Evolutionary conservation across 345 rosid genomes (phyloP), one percentile per base, ranked within the genome.

Genomic region (Pseudoturritis turrita): DNA sequence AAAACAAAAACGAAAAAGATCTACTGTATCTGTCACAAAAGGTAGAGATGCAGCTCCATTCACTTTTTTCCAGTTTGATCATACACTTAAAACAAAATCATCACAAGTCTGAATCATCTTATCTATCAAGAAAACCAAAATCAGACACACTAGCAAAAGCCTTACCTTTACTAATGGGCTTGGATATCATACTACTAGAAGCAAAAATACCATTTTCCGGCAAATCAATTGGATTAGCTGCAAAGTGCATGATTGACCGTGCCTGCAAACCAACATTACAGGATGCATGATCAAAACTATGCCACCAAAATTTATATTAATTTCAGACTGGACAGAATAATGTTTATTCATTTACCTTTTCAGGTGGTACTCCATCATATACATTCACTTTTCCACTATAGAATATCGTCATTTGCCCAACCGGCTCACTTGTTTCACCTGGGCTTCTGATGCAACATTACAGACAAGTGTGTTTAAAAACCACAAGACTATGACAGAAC

Each of bases 351-450:
- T 46, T 84, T 91, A 94, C 98, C 97, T 89, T 91, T 78, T 88
- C 91, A 53, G 86, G 83, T 39, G 92, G 84, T 73, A 94, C 87
- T 49, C 86, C 88, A 72, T 90, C 91, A 73, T 87, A 94, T 33
- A 91, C 98, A 64, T 88, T 89, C 76, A 94, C 90, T 84, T 91
- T 89, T 13, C 98, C 98, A 46, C 91, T 74, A 75, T 94, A 94
- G 82, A 94, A 89, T 77, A 94, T 91, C 2, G 97, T 87, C 98
- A 94, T 87, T 76, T 94, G 97, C 72, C 84, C 90, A 52, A 63
- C 59, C 6, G 39, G 15, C 36, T 78, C 81, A 77, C 72, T 82
- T 40, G 79, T 55, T 57, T 79, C 87, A 74, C 73, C 79, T 0
- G 79, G 81, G 75, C 84, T 77, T 77, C 98, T 87, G 85, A 47